Base-by-base conservation (phyloP, 345 rosid species). In the Pseudoturritis turrita region DNA sequence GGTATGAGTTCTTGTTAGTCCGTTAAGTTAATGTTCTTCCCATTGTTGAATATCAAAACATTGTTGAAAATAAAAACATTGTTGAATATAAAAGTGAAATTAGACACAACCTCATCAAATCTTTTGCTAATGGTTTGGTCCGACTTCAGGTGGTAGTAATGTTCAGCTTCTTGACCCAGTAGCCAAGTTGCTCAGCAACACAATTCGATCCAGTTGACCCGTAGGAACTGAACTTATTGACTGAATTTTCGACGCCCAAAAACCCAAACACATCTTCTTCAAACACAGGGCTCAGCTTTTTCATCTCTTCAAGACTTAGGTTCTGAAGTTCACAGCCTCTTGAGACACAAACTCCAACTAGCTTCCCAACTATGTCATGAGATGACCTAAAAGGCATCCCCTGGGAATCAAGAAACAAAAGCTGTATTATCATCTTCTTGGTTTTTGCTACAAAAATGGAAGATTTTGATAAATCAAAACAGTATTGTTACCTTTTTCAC, bases 321-420 rank as follows among this genome's bases (percentile, higher is more conserved):
- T 84, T 86, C 86, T 81, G 83, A 57, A 95, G 97, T 63, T 86
- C 87, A 71, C 96, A 91, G 53, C 81, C 80, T 77, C 78, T 85
- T 11, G 87, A 76, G 5, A 89, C 87, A 31, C 99, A 91, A 23
- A 91, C 79, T 10, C 93, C 92, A 66, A 95, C 99, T 7, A 89
- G 81, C 72, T 87, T 87, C 23, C 99, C 98, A 26, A 87, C 99
- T 49, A 95, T 63, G 61, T 95, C 99, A 62, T 95, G 99, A 57
- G 99, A 87, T 46, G 97, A 89, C 78, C 99, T 83, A 71, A 95
- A 95, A 37, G 99, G 96, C 71, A 87, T 62, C 14, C 92, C 94
- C 99, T 95, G 89, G 26, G 60, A 19, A 78, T 1, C 13, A 40
- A 29, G 25, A 14, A 52, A 21, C 62, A 45, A 22, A 43, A 15